These are phyloP conservation scores for Fusarium metavorans DNA, from an alignment of 2,329 filamentous ascomycete species.

Conservation along the genomic window DNA sequence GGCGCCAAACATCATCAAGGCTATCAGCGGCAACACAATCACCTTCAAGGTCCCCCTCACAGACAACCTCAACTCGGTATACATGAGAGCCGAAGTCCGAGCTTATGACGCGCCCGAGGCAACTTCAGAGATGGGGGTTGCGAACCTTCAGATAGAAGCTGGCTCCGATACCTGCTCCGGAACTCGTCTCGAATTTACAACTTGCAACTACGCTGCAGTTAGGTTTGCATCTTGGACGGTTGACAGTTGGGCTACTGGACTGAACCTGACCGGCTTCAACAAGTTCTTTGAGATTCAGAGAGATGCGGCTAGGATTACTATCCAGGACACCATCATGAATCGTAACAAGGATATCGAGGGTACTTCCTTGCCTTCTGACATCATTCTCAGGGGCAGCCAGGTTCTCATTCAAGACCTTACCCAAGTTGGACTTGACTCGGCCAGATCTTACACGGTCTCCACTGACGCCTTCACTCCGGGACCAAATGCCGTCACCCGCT, in stretches of 20 bases:
- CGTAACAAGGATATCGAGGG: conserved; percentile 8
- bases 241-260: conserved; percentile 15
- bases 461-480: conserved; percentile 12
- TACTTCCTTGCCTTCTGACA: conserved; percentile 7
- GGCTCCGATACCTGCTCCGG: neutral
- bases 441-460: conserved; percentile 12
- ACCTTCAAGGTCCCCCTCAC: conserved; percentile 15
- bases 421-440: conserved; percentile 15
- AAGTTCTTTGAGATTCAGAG: conserved; percentile 13
- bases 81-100: conserved; percentile 14
- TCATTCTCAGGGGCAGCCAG: conserved; percentile 13
- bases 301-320: conserved; percentile 14
- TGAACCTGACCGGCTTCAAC: conserved; percentile 23
- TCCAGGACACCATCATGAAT: conserved; percentile 9
- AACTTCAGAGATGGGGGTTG: conserved; percentile 14
- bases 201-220: conserved; percentile 22
- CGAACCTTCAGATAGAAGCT: conserved; percentile 5
- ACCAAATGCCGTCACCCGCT: conserved; percentile 20
- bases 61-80: conserved; percentile 10
- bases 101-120: conserved; percentile 4
- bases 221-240: conserved; percentile 22
- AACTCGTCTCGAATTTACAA: neutral
- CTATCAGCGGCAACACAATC: conserved; percentile 13
- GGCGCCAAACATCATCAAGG: conserved; percentile 11
- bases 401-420: conserved; percentile 13